Percentiles rank a stretch among this genome's conserved stretches.
phyloP scores from a whole-genome alignment of 176 grass and related monocot genomes.

The Elymus sibiricus region DNA sequence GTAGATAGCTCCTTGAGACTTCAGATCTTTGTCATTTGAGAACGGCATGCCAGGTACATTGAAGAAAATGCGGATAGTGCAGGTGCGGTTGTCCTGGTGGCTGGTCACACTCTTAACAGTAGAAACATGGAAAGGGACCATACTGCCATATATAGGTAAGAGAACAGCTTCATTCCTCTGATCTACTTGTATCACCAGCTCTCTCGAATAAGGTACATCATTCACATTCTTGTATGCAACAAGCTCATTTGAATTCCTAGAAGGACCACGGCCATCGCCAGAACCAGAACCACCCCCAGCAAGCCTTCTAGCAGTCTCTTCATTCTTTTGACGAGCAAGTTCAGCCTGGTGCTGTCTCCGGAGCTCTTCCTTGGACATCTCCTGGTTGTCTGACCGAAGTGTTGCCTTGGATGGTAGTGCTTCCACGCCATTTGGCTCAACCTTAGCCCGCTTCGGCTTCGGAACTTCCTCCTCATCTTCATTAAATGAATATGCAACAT shows the following conservation, averaged over 20 bases:
- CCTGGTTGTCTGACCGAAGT: slow-evolving; percentile 17
- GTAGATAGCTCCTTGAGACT: slow-evolving; percentile 57
- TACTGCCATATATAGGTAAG: slow-evolving; percentile 65
- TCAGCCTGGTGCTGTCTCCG: slow-evolving; percentile 58
- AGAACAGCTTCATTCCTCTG: slow-evolving; percentile 60
- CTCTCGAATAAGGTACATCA: slow-evolving; percentile 48
- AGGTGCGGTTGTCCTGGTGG: slow-evolving; percentile 50
- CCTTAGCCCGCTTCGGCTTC: neutral
- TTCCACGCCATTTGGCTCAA: neutral
- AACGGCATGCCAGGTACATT: slow-evolving; percentile 52
- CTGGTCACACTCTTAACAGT: slow-evolving; percentile 65
- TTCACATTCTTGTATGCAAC: slow-evolving; percentile 59
- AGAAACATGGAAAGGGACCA: slow-evolving; percentile 68
- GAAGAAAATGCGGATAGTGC: slow-evolving; percentile 57
- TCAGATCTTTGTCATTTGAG: slow-evolving; percentile 21
- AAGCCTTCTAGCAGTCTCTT: slow-evolving; percentile 52
- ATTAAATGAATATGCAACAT: slow-evolving; percentile 56
- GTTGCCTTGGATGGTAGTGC: slow-evolving; percentile 14
- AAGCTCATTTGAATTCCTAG: slow-evolving; percentile 44
- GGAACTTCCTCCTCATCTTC: slow-evolving; percentile 31
- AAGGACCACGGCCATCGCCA: slow-evolving; percentile 30
- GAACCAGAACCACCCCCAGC: slow-evolving; percentile 32
- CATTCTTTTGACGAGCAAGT: slow-evolving; percentile 41
- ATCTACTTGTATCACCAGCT: slow-evolving; percentile 59
- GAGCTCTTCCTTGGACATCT: slow-evolving; percentile 52